Evolutionary conservation across 805 yeast genomes (phyloP).

Genomic region (Sugiyamaella americana): DNA sequence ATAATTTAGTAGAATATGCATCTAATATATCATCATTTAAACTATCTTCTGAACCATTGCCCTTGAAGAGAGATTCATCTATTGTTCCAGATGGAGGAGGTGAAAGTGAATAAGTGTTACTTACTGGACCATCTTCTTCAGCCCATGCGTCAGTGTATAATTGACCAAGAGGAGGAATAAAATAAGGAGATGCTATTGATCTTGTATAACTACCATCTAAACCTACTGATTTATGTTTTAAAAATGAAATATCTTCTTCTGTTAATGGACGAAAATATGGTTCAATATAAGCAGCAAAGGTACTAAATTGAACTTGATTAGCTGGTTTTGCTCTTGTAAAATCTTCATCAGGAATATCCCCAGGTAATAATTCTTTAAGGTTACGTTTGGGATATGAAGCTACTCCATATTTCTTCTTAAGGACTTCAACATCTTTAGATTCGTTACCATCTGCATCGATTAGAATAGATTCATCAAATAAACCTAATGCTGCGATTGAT

Average conservation of each 20-base stretch:
- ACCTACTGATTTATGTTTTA: conserved; percentile 53
- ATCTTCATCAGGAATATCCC: conserved; percentile 80
- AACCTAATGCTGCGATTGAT: conserved; percentile 62
- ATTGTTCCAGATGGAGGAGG: conserved; percentile 28
- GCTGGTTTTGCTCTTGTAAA: conserved; percentile 77
- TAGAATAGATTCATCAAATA: conserved; percentile 45
- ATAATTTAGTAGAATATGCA: conserved; percentile 52
- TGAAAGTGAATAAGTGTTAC: conserved; percentile 33
- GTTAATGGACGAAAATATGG: conserved; percentile 70
- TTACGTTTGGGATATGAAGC: conserved; percentile 83
- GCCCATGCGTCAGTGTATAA: conserved; percentile 80
- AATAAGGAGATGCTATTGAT: conserved; percentile 47
- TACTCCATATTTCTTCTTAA: conserved; percentile 76
- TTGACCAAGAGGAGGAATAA: conserved; percentile 82
- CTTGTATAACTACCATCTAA: conserved; percentile 29
- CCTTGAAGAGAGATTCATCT: conserved; percentile 13
- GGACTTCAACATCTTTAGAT: conserved; percentile 63
- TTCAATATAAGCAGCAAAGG: conserved; percentile 80
- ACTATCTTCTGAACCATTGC: conserved; percentile 31
- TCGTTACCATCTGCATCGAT: conserved; percentile 36
- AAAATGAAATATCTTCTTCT: conserved; percentile 75
- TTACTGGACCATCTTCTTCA: conserved; percentile 64
- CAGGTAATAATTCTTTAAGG: conserved; percentile 71
- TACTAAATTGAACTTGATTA: conserved; percentile 86
- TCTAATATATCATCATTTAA: conserved; percentile 59